These are phyloP conservation scores for Musa itinerans DNA, from an alignment of 176 grass and related monocot species.

Conservation along the genomic window DNA sequence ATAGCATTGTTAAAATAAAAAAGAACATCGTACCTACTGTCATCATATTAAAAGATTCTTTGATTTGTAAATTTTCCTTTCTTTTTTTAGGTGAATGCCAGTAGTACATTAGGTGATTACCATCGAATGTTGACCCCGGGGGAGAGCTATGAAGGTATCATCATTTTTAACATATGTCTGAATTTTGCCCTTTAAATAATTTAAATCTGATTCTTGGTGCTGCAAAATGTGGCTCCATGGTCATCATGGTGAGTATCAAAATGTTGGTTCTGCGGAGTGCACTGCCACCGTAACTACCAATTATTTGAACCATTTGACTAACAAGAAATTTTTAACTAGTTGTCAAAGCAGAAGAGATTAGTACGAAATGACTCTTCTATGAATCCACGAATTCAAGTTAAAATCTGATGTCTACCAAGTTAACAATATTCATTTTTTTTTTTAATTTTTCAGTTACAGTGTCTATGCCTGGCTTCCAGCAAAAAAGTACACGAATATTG, in stretches of 20 bases:
- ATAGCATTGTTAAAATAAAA: too few relatives aligned
- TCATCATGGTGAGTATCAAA: too few relatives aligned
- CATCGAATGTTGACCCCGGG: slow-evolving; percentile 67
- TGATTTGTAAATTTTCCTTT: background rate
- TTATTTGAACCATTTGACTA: too few relatives aligned
- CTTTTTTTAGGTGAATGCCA: slow-evolving; percentile 48
- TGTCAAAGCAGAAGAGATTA: too few relatives aligned
- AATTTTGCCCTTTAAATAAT: background rate
- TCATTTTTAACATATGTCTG: background rate
- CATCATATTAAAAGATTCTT: background rate
- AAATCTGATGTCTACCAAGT: background rate
- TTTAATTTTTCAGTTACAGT: slow-evolving; percentile 33
- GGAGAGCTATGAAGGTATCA: slow-evolving; percentile 63
- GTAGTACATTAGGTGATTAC: slow-evolving; percentile 61
- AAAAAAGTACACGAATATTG: slow-evolving; percentile 51
- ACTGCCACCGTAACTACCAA: too few relatives aligned
- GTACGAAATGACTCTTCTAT: background rate
- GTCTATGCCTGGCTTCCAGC: slow-evolving; percentile 53
- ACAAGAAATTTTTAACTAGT: too few relatives aligned
- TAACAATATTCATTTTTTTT: background rate
- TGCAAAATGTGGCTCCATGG: background rate
- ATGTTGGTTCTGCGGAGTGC: too few relatives aligned
- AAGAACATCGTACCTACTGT: too few relatives aligned
- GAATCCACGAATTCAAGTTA: background rate
- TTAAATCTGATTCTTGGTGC: background rate